Evolutionary conservation across 345 rosid genomes (phyloP).

Genomic region (Salix arbutifolia): DNA sequence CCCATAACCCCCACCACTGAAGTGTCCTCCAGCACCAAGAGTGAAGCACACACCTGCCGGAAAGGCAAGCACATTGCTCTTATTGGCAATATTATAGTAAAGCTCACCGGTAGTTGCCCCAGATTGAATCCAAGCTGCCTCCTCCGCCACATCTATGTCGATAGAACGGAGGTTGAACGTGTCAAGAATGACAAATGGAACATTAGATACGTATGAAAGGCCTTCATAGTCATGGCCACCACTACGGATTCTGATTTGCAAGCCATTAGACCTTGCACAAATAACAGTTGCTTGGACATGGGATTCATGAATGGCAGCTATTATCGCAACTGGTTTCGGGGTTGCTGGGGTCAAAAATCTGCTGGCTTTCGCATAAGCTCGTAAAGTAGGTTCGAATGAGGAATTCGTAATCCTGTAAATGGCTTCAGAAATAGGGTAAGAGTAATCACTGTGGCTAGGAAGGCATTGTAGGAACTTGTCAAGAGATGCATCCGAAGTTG

Average conservation of each 20-base stretch:
- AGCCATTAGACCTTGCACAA: not conserved
- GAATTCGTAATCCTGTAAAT: not conserved
- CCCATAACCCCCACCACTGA: constrained; percentile 3
- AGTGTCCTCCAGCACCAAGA: not conserved
- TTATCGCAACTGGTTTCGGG: not conserved
- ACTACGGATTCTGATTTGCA: constrained; percentile 6
- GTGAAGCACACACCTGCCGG: constrained; percentile 1
- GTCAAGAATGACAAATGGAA: constrained; percentile 1
- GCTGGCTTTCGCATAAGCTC: not conserved
- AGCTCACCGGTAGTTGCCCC: constrained; percentile 5
- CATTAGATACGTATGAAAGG: not conserved
- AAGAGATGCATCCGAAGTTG: not conserved
- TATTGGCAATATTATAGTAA: not conserved
- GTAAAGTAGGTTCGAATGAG: not conserved
- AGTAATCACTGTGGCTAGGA: not conserved
- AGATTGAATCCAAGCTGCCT: not conserved
- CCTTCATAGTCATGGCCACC: constrained; percentile 8
- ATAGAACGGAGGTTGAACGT: not conserved
- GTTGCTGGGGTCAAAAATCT: not conserved
- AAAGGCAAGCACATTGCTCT: not conserved
- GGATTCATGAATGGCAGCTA: not conserved
- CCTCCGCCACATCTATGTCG: not conserved
- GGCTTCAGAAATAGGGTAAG: not conserved
- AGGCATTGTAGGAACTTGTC: not conserved
- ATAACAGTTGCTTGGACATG: constrained; percentile 12